Evolutionary conservation across 352 stramenopile species (phyloP).

Genomic region (Globisporangium megalacanthum): DNA sequence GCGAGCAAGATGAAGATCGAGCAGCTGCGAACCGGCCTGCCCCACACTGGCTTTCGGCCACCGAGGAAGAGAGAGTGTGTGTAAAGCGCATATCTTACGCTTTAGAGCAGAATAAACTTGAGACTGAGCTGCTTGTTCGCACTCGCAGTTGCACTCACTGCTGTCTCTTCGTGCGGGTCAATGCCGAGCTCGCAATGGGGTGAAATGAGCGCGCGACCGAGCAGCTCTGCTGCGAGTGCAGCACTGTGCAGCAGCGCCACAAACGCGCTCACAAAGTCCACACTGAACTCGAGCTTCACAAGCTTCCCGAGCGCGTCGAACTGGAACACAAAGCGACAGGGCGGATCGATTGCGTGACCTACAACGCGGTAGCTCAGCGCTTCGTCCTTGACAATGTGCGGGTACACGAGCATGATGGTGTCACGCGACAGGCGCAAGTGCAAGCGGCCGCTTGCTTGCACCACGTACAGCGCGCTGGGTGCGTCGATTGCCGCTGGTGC

Average conservation of each 20-base stretch:
- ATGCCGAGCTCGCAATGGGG: conserved; percentile 49
- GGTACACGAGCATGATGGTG: conserved; percentile 65
- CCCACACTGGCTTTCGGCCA: no score
- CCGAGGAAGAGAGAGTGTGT: background rate
- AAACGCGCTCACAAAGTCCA: conserved; percentile 60
- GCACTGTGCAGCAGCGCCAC: conserved; percentile 31
- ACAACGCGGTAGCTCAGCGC: conserved; percentile 42
- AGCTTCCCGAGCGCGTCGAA: conserved; percentile 49
- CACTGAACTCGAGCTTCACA: conserved; percentile 42
- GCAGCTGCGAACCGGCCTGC: no score
- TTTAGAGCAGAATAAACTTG: conserved; percentile 64
- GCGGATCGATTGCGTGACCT: conserved; percentile 51
- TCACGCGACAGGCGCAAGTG: conserved; percentile 58
- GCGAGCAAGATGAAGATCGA: background rate
- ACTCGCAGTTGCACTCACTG: conserved; percentile 20
- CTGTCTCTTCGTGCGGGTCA: conserved; percentile 38
- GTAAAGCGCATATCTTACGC: background rate
- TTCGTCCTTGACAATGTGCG: conserved; percentile 52
- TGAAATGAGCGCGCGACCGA: conserved; percentile 49
- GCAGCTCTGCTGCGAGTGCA: conserved; percentile 24
- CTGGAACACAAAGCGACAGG: conserved; percentile 42
- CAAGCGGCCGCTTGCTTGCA: conserved; percentile 30
- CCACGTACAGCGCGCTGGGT: conserved; percentile 13
- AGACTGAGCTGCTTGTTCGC: conserved; percentile 67
- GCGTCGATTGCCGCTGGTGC: no score